Evolutionary conservation across 768 basidiomycete species (phyloP), one percentile per base, ranked within the genome.

Genomic region (Trametes elegans): DNA sequence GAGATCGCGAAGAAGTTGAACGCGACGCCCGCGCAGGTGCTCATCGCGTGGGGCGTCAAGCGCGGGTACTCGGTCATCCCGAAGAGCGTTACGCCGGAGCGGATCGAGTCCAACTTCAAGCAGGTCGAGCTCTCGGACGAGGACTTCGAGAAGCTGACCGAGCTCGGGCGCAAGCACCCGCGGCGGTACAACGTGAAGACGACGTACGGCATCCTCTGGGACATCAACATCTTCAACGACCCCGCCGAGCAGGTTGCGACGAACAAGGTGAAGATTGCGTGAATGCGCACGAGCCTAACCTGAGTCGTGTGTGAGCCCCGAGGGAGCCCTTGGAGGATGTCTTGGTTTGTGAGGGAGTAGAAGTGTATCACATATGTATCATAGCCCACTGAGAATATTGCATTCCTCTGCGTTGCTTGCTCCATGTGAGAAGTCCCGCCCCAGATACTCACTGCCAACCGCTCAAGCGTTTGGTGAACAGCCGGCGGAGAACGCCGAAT

Each of bases 41-140:
- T 94, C 50, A 73, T 96, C 57, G 88, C 90, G 0, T 95, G 90
- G 90, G 87, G 83, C 11, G 80, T 71, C 32, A 68, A 84, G 62
- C 80, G 90, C 36, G 92, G 90, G 11, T 86, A 84, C 69, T 84
- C 84, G 8, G 87, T 93, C 58, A 90, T 93, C 63, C 92, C 92
- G 16, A 93, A 94, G 79, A 84, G 82, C 51, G 88, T 91, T 24
- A 76, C 85, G 53, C 76, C 85, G 76, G 81, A 74, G 3, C 87
- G 88, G 35, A 86, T 91, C 71, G 67, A 76, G 48, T 84, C 84
- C 57, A 92, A 93, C 76, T 90, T 90, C 75, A 68, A 88, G 72
- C 85, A 91, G 65, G 77, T 91, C 48, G 76, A 78, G 63, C 73
- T 93, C 49, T 77, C 75, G 65, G 65, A 82, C 61, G 85, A 82